These are phyloP conservation scores for Rauvolfia tetraphylla DNA, from an alignment of 257 asterid genomes.

Conservation along the genomic window DNA sequence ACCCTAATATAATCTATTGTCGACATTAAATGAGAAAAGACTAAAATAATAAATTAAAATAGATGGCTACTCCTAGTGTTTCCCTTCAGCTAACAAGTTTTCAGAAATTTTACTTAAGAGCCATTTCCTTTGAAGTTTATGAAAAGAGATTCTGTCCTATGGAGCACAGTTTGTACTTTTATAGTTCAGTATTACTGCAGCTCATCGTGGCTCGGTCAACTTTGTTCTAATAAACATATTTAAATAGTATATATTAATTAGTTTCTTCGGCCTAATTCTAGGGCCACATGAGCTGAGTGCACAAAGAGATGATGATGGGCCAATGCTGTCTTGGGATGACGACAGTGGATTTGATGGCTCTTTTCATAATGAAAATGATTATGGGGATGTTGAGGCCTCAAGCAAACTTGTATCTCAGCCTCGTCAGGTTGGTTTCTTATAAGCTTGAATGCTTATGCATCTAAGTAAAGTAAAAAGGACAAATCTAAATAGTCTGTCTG, in stretches of 20 bases:
- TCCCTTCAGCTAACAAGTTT: neutral
- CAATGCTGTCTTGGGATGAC: slow-evolving; percentile 64
- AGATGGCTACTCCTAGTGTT: neutral
- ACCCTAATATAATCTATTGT: neutral
- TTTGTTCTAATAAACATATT: neutral
- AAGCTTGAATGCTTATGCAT: neutral
- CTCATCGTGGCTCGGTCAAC: neutral
- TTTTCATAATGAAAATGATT: slow-evolving; percentile 52
- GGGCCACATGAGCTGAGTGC: slow-evolving; percentile 50
- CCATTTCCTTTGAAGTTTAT: neutral
- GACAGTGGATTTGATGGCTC: slow-evolving; percentile 54
- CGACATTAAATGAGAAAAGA: neutral
- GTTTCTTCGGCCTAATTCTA: slow-evolving; percentile 10
- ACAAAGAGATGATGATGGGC: slow-evolving; percentile 52
- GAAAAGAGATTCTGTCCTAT: neutral
- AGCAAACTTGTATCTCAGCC: slow-evolving; percentile 84
- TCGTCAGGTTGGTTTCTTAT: slow-evolving; percentile 65
- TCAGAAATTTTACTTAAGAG: neutral
- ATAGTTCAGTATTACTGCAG: neutral
- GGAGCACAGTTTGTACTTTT: neutral
- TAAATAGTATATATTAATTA: neutral
- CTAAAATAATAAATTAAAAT: neutral
- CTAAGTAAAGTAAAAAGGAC: neutral
- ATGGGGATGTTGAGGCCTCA: slow-evolving; percentile 58
- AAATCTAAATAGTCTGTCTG: neutral